A percentile compares a stretch with the other conserved stretches of the same genome.
Evolutionary conservation across 169 alveolate genomes (phyloP).

Genomic region (Eimeria nieschulzi): DNA sequence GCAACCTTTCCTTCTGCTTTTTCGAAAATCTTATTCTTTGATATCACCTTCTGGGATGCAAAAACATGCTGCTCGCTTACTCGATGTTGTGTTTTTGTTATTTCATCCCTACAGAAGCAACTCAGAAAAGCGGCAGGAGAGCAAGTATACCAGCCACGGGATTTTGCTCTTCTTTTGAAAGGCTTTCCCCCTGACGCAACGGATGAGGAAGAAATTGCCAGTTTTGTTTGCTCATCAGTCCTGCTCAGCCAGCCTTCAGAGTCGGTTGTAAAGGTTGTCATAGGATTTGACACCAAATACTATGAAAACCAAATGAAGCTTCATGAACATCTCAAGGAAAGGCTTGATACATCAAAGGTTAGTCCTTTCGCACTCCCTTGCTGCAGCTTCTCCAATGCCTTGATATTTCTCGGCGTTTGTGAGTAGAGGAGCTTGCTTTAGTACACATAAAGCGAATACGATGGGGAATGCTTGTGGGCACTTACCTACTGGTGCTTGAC

Average conservation of each 20-base stretch:
- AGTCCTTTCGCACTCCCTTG: conserved; percentile 8
- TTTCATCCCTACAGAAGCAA: background rate
- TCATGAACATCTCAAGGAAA: conserved; percentile 21
- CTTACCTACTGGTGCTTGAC: no score
- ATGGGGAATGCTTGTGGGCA: background rate
- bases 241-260: conserved; percentile 38
- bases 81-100: no score
- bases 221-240: conserved; percentile 24
- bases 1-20: no score
- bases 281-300: conserved; percentile 69
- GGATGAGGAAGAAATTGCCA: conserved; percentile 69
- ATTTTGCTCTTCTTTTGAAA: conserved; percentile 58
- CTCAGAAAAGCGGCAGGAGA: conserved; percentile 60
- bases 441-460: background rate
- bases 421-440: background rate
- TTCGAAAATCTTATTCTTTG: no score
- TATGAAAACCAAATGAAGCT: conserved; percentile 67
- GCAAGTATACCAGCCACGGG: conserved; percentile 68
- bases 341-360: conserved; percentile 54
- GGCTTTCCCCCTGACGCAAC: conserved; percentile 71
- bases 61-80: no score
- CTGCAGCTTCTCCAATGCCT: background rate
- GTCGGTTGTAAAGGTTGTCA: conserved; percentile 72
- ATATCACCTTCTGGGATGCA: no score
- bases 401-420: background rate